Percentiles rank a stretch among this genome's conserved stretches.
Evolutionary conservation across 495 filamentous ascomycete genomes (phyloP).

Genomic region (Neurospora sp.): DNA sequence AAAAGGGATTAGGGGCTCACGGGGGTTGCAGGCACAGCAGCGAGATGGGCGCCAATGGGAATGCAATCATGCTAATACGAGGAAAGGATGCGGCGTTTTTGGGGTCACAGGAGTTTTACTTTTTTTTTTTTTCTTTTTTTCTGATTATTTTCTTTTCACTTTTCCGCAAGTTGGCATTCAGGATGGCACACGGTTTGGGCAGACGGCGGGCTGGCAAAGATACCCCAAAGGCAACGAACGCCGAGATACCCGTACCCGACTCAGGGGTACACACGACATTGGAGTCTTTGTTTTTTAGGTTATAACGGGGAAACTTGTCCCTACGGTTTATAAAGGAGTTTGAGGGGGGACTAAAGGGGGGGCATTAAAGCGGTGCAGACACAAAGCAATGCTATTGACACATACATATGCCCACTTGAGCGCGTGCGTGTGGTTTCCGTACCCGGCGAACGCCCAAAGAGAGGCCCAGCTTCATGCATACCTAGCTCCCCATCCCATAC

Average conservation of each 20-base stretch:
- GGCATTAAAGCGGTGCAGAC: not conserved
- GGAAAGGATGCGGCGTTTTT: not conserved
- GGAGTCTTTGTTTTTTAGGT: not conserved
- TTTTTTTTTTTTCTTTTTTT: not conserved
- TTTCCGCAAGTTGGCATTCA: not conserved
- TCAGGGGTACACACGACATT: not conserved
- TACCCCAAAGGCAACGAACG: not conserved
- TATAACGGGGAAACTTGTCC: not conserved
- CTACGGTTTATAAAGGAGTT: not conserved
- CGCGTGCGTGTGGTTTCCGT: not conserved
- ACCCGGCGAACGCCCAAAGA: not conserved
- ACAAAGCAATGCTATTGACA: not conserved
- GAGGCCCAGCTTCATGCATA: not conserved
- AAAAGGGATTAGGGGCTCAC: not conserved
- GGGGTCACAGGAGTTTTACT: not conserved
- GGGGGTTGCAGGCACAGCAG: not conserved
- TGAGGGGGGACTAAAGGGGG: not conserved
- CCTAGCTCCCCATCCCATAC: not conserved
- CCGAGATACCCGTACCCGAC: not conserved
- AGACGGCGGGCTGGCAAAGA: not conserved
- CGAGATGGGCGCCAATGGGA: not conserved
- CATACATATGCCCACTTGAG: not conserved
- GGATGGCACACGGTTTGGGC: not conserved
- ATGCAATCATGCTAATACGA: not conserved
- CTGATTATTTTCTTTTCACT: not conserved